These are phyloP conservation scores for Xerocomus amazonicus DNA, from an alignment of 1,284 basidiomycete species.

Conservation along the genomic window DNA sequence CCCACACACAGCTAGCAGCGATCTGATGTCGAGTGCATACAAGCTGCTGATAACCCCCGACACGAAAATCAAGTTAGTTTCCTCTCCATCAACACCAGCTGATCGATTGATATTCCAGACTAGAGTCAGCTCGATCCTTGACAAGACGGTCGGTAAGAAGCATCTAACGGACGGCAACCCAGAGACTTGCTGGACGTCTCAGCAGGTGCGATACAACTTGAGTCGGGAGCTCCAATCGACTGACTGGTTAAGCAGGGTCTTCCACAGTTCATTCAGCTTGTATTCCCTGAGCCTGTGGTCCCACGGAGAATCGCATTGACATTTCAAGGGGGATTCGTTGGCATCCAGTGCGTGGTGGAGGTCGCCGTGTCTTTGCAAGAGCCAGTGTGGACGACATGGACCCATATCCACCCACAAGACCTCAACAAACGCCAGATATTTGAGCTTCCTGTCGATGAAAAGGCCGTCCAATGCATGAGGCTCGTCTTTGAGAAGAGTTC, in stretches of 20 bases:
- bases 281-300: slow-evolving; percentile 49
- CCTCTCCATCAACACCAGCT: not conserved
- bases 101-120: slow-evolving; percentile 7
- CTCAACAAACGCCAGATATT: slow-evolving; percentile 70
- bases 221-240: slow-evolving; percentile 4
- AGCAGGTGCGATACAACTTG: slow-evolving; percentile 49
- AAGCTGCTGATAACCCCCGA: slow-evolving; percentile 28
- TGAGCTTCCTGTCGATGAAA: slow-evolving; percentile 36
- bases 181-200: slow-evolving; percentile 83
- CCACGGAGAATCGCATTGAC: slow-evolving; percentile 59
- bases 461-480: slow-evolving; percentile 47
- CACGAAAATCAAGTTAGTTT: slow-evolving; percentile 50
- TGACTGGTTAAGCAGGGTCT: slow-evolving; percentile 48
- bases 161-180: slow-evolving; percentile 64
- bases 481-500: slow-evolving; percentile 75
- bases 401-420: slow-evolving; percentile 68
- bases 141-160: slow-evolving; percentile 72
- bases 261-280: slow-evolving; percentile 68
- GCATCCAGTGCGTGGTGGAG: slow-evolving; percentile 56
- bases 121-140: slow-evolving; percentile 82
- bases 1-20: slow-evolving; percentile 16
- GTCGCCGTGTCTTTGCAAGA: slow-evolving; percentile 28
- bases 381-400: slow-evolving; percentile 45
- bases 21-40: slow-evolving; percentile 18
- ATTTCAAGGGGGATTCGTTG: slow-evolving; percentile 83